These are phyloP conservation scores for Cyberlindnera mycetangii DNA, from an alignment of 805 yeast genomes.

Conservation along the genomic window DNA sequence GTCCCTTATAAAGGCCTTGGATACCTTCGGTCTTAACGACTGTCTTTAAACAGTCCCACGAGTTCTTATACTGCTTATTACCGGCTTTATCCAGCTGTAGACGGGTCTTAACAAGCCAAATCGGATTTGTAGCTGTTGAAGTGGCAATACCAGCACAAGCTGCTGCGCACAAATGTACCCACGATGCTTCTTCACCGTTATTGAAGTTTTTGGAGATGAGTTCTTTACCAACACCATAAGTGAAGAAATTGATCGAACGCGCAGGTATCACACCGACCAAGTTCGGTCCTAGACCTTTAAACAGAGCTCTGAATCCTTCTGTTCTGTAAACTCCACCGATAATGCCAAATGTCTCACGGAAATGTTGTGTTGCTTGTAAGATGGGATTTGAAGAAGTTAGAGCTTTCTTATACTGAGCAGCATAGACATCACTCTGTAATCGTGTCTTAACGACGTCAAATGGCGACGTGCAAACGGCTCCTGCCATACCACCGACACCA, in stretches of 20 bases:
- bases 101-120: slow-evolving; percentile 95
- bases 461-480: slow-evolving; percentile 92
- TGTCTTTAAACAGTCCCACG: slow-evolving; percentile 76
- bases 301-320: slow-evolving; percentile 86
- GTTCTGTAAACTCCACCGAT: slow-evolving; percentile 60
- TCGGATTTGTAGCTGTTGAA: slow-evolving; percentile 95
- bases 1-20: slow-evolving; percentile 79
- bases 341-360: slow-evolving; percentile 77
- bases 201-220: slow-evolving; percentile 62
- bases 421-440: slow-evolving; percentile 84
- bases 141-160: slow-evolving; percentile 91
- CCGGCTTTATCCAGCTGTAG: slow-evolving; percentile 81
- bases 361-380: slow-evolving; percentile 61
- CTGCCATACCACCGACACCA: slow-evolving; percentile 96
- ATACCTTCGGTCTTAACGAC: slow-evolving; percentile 77
- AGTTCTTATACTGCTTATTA: slow-evolving; percentile 68
- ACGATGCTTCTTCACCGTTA: slow-evolving; percentile 73
- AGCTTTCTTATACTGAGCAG: slow-evolving; percentile 44
- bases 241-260: slow-evolving; percentile 91
- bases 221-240: slow-evolving; percentile 92
- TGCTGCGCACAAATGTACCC: slow-evolving; percentile 85
- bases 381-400: slow-evolving; percentile 32
- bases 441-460: slow-evolving; percentile 95
- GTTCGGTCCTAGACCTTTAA: slow-evolving; percentile 95
- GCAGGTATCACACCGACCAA: slow-evolving; percentile 98